Evolutionary conservation across 2,329 filamentous ascomycete species (phyloP), one percentile per base, ranked within the genome.

Genomic region (Coleophoma eucalyptorum): DNA sequence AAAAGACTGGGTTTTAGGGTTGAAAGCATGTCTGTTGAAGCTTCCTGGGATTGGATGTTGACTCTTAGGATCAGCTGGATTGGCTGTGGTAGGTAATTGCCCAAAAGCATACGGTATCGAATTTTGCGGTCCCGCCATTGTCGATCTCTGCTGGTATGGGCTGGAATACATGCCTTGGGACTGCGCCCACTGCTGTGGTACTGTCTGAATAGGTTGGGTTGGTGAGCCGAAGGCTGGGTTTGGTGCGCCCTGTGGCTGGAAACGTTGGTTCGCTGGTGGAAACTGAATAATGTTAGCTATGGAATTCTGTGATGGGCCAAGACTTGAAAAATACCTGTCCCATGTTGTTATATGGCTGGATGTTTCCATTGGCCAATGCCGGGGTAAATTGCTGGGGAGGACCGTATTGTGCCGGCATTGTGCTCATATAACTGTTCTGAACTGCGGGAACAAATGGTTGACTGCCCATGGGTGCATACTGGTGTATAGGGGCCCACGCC

Each of bases 1-100:
- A 68, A 97, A 97, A 0, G 92, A 89, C 64, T 96, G 89, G 15
- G 89, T 97, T 71, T 96, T 92, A 1, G 92, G 93, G 65, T 97
- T 97, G 73, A 97, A 97, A 12, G 87, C 83, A 61, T 90, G 89
- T 51, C 91, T 80, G 64, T 88, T 90, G 65, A 83, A 95, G 69
- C 87, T 94, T 34, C 90, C 90, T 13, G 90, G 89, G 50, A 95
- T 84, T 5, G 90, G 89, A 65, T 96, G 90, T 64, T 91, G 87
- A 51, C 80, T 82, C 67, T 88, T 85, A 8, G 84, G 81, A 61
- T 88, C 88, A 54, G 87, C 78, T 21, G 89, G 84, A 45, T 85
- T 84, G 47, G 79, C 76, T 55, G 88, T 83, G 16, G 77, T 81
- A 4, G 89, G 87, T 43, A 93, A 77, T 63, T 95, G 90, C 3